Evolutionary conservation across 2,329 filamentous ascomycete genomes (phyloP).

Genomic region (Trichoderma sp.): DNA sequence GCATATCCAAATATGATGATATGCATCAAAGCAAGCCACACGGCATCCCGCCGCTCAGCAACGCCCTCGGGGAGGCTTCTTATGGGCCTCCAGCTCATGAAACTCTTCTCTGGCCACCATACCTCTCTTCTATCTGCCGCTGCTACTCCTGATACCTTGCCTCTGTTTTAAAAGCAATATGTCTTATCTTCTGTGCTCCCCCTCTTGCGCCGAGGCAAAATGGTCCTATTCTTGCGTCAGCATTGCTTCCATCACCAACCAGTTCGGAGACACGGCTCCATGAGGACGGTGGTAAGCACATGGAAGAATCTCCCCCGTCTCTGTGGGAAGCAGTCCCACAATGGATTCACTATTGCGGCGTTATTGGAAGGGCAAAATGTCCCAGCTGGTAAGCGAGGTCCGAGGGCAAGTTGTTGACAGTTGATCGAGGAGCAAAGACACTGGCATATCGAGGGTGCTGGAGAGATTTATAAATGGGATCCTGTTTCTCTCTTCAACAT

Average conservation of each 20-base stretch:
- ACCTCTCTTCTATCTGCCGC: neutral
- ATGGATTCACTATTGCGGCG: neutral
- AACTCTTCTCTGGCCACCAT: neutral
- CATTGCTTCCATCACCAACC: neutral
- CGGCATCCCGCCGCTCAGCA: neutral
- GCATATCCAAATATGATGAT: neutral
- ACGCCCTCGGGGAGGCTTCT: neutral
- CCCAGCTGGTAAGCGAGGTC: conserved; percentile 1
- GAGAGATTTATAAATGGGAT: neutral
- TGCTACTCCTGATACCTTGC: neutral
- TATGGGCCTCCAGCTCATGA: neutral
- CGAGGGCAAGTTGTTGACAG: neutral
- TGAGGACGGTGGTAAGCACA: neutral
- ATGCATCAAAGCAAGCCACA: conserved; percentile 6
- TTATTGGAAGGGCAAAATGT: neutral
- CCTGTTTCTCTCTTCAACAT: neutral
- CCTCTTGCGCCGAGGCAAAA: neutral
- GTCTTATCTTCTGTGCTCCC: conserved; percentile 14
- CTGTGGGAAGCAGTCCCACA: neutral
- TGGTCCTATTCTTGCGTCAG: neutral
- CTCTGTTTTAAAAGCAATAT: neutral
- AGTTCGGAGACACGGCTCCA: neutral
- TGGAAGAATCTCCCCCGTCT: neutral
- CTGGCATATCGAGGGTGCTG: neutral
- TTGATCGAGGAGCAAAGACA: neutral